Evolutionary conservation across 1,139 yeast genomes (phyloP).

Genomic region (Nakaseomyces delphensis): DNA sequence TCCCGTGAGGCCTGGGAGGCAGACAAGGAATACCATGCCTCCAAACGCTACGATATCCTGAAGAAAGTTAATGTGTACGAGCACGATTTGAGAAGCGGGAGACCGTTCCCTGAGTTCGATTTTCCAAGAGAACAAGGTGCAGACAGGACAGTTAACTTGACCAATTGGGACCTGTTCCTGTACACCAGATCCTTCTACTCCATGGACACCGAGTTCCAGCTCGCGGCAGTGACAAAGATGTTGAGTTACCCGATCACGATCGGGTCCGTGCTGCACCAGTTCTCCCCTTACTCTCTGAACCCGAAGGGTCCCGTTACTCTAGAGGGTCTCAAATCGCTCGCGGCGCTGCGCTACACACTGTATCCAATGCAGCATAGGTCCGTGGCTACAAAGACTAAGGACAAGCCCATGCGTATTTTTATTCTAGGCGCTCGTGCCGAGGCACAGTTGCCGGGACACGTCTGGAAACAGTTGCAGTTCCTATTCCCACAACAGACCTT

Average conservation of each 20-base stretch:
- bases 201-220: conserved; percentile 93
- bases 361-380: conserved; percentile 53
- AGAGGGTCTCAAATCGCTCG: conserved; percentile 86
- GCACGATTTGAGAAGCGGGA: conserved; percentile 88
- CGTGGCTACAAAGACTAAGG: conserved; percentile 48
- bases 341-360: conserved; percentile 83
- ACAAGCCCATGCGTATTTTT: conserved; percentile 83
- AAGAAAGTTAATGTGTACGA: conserved; percentile 86
- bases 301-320: conserved; percentile 84
- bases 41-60: conserved; percentile 60
- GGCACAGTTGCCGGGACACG: conserved; percentile 86
- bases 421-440: conserved; percentile 89
- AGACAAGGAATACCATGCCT: conserved; percentile 63
- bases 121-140: conserved; percentile 76
- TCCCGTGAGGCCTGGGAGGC: conserved; percentile 80
- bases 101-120: conserved; percentile 90
- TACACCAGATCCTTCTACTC: conserved; percentile 90
- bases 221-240: conserved; percentile 92
- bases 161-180: conserved; percentile 86
- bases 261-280: conserved; percentile 73
- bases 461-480: conserved; percentile 89
- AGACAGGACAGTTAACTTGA: conserved; percentile 70
- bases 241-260: conserved; percentile 88
- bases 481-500: conserved; percentile 75
- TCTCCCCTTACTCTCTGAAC: conserved; percentile 69